phyloP scores from a whole-genome alignment of 106 monocot species.

The Allium cepa region DNA sequence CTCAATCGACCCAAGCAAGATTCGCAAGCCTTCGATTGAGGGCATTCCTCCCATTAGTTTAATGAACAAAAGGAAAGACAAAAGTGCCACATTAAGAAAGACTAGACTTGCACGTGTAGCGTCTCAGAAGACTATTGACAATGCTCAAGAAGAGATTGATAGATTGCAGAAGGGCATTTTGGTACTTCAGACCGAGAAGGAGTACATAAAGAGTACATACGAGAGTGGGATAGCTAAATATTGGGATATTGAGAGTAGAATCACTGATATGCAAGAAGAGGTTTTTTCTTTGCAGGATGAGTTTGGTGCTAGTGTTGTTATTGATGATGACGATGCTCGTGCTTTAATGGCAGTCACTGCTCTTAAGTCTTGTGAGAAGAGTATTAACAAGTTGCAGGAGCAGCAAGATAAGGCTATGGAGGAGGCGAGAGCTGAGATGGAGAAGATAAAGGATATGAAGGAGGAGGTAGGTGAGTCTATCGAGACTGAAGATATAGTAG shows the following conservation, averaged over 20 bases:
- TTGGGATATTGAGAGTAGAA: conserved; percentile 45
- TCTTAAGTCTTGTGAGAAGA: conserved; percentile 39
- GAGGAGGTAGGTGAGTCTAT: conserved; percentile 17
- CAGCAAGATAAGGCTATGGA: conserved; percentile 20
- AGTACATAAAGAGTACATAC: conserved; percentile 58
- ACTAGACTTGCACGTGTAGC: conserved; percentile 10
- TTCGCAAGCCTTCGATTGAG: conserved; percentile 19
- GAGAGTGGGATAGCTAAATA: conserved; percentile 40
- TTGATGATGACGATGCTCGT: conserved; percentile 47
- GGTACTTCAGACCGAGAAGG: conserved; percentile 61
- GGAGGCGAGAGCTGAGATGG: conserved; percentile 13
- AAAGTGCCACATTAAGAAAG: background rate
- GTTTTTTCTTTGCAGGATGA: conserved; percentile 32
- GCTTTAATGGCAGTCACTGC: conserved; percentile 39
- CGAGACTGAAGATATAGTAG: conserved; percentile 7
- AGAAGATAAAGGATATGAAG: conserved; percentile 18
- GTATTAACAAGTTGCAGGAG: conserved; percentile 26
- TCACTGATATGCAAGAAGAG: conserved; percentile 51
- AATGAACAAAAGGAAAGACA: conserved; percentile 21
- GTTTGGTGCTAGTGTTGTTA: conserved; percentile 25
- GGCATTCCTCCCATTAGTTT: conserved; percentile 20
- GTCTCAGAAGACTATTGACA: conserved; percentile 22
- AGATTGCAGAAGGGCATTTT: conserved; percentile 51
- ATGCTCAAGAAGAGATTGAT: conserved; percentile 52
- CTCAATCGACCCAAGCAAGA: conserved; percentile 26